Base-by-base conservation (phyloP, 2,329 filamentous ascomycete genomes). In the Colletotrichum acutatum region DNA sequence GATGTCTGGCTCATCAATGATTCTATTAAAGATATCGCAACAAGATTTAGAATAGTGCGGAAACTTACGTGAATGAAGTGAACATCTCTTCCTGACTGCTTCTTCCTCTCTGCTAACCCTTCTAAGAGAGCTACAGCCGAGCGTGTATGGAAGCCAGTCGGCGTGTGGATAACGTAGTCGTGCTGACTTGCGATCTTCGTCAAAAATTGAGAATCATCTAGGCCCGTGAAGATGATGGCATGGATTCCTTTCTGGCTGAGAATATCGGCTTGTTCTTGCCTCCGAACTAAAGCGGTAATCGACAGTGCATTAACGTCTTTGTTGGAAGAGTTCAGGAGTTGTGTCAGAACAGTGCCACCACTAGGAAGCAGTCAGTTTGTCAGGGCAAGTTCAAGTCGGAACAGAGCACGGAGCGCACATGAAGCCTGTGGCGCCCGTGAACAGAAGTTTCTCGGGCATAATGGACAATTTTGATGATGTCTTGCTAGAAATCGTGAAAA, bases 121-220 rank as follows among this genome's bases (percentile, higher is more conserved):
- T 77, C 75, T 3, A 88, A 78, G 37, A 87, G 75, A 0, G 86
- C 85, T 64, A 78, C 79, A 0, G 83, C 84, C 3, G 81, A 81
- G 0, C 75, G 56, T 1, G 79, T 59, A 74, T 87, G 82, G 66
- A 77, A 84, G 5, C 83, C 83, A 2, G 78, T 76, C 1, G 84
- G 83, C 0, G 84, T 80, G 74, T 86, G 83, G 62, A 89, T 82
- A 8, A 88, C 81, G 66, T 87, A 74, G 56, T 80, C 78, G 26
- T 78, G 74, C 64, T 79, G 73, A 53, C 75, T 74, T 0, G 80
- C 79, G 7, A 69, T 62, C 12, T 72, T 68, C 49, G 62, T 72
- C 8, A 80, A 26, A 12, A 73, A 19, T 4, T 76, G 75, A 0
- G 73, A 70, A 66, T 81, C 76, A 52, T 80, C 76, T 1, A 75